Evolutionary conservation across 2,329 filamentous ascomycete species (phyloP).

Genomic region (Fonsecaea monophora): DNA sequence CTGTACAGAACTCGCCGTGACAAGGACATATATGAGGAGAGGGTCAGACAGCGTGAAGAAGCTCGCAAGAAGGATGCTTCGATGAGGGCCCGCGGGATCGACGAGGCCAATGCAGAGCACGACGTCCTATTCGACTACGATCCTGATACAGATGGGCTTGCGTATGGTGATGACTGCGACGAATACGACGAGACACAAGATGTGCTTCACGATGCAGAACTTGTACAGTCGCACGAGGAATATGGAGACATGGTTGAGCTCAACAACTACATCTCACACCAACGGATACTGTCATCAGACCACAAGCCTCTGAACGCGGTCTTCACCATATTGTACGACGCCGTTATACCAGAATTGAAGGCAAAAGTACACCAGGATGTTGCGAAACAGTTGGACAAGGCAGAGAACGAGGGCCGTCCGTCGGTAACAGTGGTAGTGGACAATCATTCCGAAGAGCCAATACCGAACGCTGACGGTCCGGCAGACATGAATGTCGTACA

Average conservation of each 20-base stretch:
- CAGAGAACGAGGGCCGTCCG: constrained; percentile 88
- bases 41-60: constrained; percentile 68
- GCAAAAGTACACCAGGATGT: constrained; percentile 84
- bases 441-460: constrained; percentile 48
- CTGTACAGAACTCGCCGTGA: constrained; percentile 80
- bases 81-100: constrained; percentile 80
- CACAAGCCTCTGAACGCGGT: constrained; percentile 89
- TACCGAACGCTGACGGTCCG: constrained; percentile 51
- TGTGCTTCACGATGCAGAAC: constrained; percentile 40
- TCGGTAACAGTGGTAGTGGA: constrained; percentile 84
- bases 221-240: constrained; percentile 39
- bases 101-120: constrained; percentile 76
- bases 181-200: constrained; percentile 60
- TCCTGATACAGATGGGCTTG: constrained; percentile 75
- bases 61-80: constrained; percentile 78
- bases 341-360: constrained; percentile 83
- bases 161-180: constrained; percentile 58
- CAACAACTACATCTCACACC: constrained; percentile 84
- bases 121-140: constrained; percentile 89
- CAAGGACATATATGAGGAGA: constrained; percentile 69
- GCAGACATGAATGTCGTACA: constrained; percentile 65
- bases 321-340: constrained; percentile 84
- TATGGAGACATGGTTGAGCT: constrained; percentile 60
- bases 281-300: constrained; percentile 88
- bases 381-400: constrained; percentile 83